phyloP scores from a whole-genome alignment of 345 rosid species.

The Theobroma cacao region DNA sequence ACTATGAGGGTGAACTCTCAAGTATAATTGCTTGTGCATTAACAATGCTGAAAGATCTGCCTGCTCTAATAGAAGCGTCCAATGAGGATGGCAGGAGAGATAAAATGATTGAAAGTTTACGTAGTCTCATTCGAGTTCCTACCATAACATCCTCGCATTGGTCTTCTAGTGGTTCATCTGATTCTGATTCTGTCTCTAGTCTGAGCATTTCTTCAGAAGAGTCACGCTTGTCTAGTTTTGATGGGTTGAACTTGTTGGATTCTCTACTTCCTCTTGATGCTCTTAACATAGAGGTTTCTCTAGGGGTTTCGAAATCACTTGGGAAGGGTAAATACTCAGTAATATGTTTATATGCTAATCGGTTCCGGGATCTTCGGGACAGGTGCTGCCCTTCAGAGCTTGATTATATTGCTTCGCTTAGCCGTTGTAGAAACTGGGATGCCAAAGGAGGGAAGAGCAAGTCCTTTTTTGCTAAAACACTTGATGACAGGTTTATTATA shows the following conservation, averaged over 20 bases:
- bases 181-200: conserved; percentile 45
- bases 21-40: conserved; percentile 91
- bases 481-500: conserved; percentile 81
- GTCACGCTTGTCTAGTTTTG: conserved; percentile 66
- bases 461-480: conserved; percentile 79
- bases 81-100: conserved; percentile 36
- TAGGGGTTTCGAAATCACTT: conserved; percentile 60
- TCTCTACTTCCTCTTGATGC: conserved; percentile 49
- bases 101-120: conserved; percentile 31
- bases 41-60: conserved; percentile 46
- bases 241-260: conserved; percentile 68
- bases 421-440: conserved; percentile 91
- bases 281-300: conserved; percentile 50
- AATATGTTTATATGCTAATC: conserved; percentile 62
- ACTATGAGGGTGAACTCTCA: conserved; percentile 87
- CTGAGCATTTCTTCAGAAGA: conserved; percentile 46
- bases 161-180: conserved; percentile 58
- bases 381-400: conserved; percentile 72
- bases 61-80: conserved; percentile 23
- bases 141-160: conserved; percentile 42
- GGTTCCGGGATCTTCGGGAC: conserved; percentile 73
- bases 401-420: conserved; percentile 78
- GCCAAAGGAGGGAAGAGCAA: conserved; percentile 99
- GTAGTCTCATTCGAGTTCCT: conserved; percentile 30
- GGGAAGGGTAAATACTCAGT: conserved; percentile 82